These are phyloP conservation scores for Clathrospora elynae DNA, from an alignment of 2,329 filamentous ascomycete genomes.

Conservation along the genomic window DNA sequence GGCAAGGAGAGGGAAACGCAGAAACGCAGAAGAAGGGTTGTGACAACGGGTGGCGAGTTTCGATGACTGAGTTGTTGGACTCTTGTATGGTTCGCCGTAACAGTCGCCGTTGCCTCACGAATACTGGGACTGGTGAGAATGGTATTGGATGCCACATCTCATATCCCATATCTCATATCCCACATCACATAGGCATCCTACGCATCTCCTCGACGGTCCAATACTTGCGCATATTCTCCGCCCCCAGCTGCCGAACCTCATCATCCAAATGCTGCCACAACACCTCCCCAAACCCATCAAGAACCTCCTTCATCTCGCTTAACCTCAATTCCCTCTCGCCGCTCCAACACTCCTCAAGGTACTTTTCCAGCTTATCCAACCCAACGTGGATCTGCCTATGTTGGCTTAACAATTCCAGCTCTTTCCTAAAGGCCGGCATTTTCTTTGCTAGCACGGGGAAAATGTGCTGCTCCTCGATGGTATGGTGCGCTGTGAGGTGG, in stretches of 20 bases:
- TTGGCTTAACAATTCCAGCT: constrained; percentile 72
- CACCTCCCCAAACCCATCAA: constrained; percentile 79
- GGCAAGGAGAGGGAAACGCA: too few species aligned
- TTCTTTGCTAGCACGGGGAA: constrained; percentile 77
- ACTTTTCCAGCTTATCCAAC: constrained; percentile 69
- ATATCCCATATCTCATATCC: too few species aligned
- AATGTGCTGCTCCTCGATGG: constrained; percentile 79
- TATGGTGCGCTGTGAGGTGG: constrained; percentile 76
- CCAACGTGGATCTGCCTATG: constrained; percentile 80
- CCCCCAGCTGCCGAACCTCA: constrained; percentile 77
- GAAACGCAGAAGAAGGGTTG: too few species aligned
- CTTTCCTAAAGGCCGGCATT: constrained; percentile 76
- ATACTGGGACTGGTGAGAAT: too few species aligned
- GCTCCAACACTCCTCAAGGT: constrained; percentile 64
- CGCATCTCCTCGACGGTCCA: constrained; percentile 79
- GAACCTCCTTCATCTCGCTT: constrained; percentile 67
- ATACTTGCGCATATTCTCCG: constrained; percentile 85
- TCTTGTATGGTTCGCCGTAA: not conserved
- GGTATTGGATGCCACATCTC: too few species aligned
- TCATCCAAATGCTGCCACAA: constrained; percentile 84
- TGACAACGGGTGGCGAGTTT: too few species aligned
- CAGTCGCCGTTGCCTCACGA: too few species aligned
- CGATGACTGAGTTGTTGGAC: too few species aligned
- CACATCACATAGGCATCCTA: constrained; percentile 67
- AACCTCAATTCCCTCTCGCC: constrained; percentile 66